Conservation (phyloP, 2,329 filamentous ascomycete species). For the Colletotrichum sp. region DNA sequence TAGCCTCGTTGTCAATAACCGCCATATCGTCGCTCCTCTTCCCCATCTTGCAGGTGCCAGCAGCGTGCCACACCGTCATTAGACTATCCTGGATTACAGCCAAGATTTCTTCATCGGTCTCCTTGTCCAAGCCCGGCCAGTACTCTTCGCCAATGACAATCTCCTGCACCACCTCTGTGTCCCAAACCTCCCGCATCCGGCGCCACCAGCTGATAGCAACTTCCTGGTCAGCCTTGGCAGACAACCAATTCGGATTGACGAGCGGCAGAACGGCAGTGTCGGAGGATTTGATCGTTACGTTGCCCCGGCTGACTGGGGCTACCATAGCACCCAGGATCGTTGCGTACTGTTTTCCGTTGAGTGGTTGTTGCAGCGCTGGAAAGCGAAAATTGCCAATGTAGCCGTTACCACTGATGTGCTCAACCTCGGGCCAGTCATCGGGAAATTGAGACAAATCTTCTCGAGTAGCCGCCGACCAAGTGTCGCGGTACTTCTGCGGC, state of each 20-base stretch:
- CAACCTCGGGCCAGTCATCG: background rate
- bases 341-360: constrained; percentile 24
- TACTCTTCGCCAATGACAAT: constrained; percentile 38
- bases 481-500: background rate
- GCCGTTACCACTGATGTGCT: constrained; percentile 13
- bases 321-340: constrained; percentile 33
- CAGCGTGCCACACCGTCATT: constrained; percentile 59
- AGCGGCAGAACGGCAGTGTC: constrained; percentile 41
- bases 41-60: constrained; percentile 60
- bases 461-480: background rate
- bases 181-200: constrained; percentile 43
- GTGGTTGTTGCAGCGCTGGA: background rate
- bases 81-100: constrained; percentile 41
- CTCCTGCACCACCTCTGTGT: constrained; percentile 28
- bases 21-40: constrained; percentile 29
- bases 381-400: constrained; percentile 21
- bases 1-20: constrained; percentile 32
- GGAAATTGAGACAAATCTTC: background rate
- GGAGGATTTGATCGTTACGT: constrained; percentile 42
- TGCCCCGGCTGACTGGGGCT: constrained; percentile 47
- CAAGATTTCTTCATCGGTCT: constrained; percentile 42
- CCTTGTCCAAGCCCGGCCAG: constrained; percentile 39
- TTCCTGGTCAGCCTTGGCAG: constrained; percentile 45
- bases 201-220: constrained; percentile 47
- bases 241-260: constrained; percentile 52